Percentiles rank a stretch among this genome's conserved stretches.
Conservation (phyloP, 768 basidiomycete species). For the Boletales sp. region DNA sequence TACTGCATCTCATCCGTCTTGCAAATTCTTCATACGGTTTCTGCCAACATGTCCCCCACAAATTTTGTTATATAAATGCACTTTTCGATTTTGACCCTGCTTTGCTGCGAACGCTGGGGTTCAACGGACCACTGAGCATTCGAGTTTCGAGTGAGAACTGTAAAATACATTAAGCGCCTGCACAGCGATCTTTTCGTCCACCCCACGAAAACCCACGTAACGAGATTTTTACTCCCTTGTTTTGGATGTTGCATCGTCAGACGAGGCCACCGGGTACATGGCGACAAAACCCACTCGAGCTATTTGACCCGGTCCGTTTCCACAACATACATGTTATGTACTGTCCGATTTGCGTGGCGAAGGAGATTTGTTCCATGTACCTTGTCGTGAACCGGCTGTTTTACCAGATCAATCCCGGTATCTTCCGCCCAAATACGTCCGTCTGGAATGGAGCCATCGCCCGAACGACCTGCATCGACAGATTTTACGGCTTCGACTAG, state of each 20-base stretch:
- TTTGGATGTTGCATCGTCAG: not conserved
- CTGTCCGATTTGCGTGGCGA: constrained; percentile 44
- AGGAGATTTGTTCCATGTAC: constrained; percentile 45
- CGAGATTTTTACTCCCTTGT: not conserved
- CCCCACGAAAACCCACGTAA: too few relatives aligned
- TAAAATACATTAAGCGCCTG: too few relatives aligned
- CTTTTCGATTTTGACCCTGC: too few relatives aligned
- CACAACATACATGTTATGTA: constrained; percentile 58
- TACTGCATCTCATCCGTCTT: too few relatives aligned
- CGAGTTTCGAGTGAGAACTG: too few relatives aligned
- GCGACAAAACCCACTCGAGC: constrained; percentile 6
- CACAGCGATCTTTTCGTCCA: too few relatives aligned
- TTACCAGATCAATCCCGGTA: constrained; percentile 29
- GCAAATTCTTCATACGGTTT: too few relatives aligned
- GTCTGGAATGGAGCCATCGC: constrained; percentile 32
- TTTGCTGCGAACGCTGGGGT: too few relatives aligned
- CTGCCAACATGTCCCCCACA: too few relatives aligned
- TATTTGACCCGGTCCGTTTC: constrained; percentile 38
- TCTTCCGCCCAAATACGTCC: constrained; percentile 42
- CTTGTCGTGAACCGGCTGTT: constrained; percentile 18
- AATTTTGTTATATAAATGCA: too few relatives aligned
- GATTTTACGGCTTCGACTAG: constrained; percentile 81
- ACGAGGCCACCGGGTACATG: not conserved
- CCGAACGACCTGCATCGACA: constrained; percentile 39
- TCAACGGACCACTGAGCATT: too few relatives aligned